Conservation (phyloP, 2,329 filamentous ascomycete species). For the Periconia sp. region DNA sequence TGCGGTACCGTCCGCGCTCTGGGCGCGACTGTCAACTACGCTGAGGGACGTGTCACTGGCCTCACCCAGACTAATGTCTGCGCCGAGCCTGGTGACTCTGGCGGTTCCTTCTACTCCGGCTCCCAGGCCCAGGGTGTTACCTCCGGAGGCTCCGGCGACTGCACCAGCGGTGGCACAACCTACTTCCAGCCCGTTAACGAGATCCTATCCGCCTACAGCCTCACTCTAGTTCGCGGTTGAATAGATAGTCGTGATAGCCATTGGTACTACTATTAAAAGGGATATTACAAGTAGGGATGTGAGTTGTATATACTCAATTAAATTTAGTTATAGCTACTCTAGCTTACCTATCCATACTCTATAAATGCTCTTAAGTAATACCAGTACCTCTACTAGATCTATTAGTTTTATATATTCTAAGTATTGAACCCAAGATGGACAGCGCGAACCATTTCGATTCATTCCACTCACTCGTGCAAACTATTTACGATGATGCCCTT, state of each 20-base stretch:
- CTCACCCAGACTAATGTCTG: slow-evolving; percentile 51
- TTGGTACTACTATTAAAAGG: slow-evolving; percentile 5
- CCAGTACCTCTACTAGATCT: too few species aligned
- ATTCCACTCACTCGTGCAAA: slow-evolving; percentile 14
- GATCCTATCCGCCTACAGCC: slow-evolving; percentile 49
- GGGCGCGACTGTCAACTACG: slow-evolving; percentile 48
- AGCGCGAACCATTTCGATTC: too few species aligned
- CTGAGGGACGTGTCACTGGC: slow-evolving; percentile 48
- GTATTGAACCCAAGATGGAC: too few species aligned
- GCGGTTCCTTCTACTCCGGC: slow-evolving; percentile 50
- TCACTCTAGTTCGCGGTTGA: slow-evolving; percentile 30
- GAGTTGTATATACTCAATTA: slow-evolving; percentile 12
- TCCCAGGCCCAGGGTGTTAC: slow-evolving; percentile 52
- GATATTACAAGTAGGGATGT: slow-evolving; percentile 1
- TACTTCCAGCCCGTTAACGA: slow-evolving; percentile 53
- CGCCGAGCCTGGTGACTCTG: slow-evolving; percentile 52
- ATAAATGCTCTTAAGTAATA: too few species aligned
- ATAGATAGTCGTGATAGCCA: slow-evolving; percentile 5
- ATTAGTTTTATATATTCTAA: too few species aligned
- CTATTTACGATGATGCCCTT: slow-evolving; percentile 17
- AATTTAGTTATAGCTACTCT: slow-evolving; percentile 3
- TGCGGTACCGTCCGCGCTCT: slow-evolving; percentile 47
- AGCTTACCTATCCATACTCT: too few species aligned
- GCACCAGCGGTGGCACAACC: slow-evolving; percentile 44
- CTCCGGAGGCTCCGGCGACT: slow-evolving; percentile 50